Evolutionary conservation across 2,329 filamentous ascomycete genomes (phyloP), one percentile per base, ranked within the genome.

Genomic region (Colletotrichum eremochloae): DNA sequence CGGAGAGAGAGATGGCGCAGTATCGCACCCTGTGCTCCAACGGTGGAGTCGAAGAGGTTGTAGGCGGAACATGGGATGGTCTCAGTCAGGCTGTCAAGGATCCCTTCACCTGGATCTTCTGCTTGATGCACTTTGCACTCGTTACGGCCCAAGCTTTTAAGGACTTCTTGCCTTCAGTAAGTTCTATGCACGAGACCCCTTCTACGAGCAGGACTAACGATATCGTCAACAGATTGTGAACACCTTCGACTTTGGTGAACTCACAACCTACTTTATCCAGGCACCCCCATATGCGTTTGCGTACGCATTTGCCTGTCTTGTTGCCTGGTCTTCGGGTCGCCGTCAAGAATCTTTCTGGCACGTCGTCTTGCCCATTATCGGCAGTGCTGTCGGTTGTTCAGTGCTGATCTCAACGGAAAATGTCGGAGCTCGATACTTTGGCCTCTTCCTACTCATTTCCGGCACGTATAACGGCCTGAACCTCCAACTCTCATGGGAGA

Each of bases 71-170:
- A 0, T 83, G 79, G 81, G 78, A 80, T 36, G 81, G 82, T 8
- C 55, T 83, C 29, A 79, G 78, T 56, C 73, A 76, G 12, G 80
- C 80, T 2, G 72, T 77, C 67, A 78, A 74, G 60, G 81, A 83
- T 42, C 81, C 81, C 0, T 82, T 81, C 67, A 83, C 81, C 11
- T 83, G 81, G 81, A 76, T 79, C 74, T 83, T 83, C 75, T 80
- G 78, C 64, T 67, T 78, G 15, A 82, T 84, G 79, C 82, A 84
- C 71, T 83, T 83, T 12, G 81, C 83, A 24, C 84, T 85, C 66
- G 82, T 85, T n/a, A 80, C 84, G 1, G 83, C 83, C 6, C 76
- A 75, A 75, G 79, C 81, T 8, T 82, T 82, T 75, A 83, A 82
- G 67, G 81, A 81, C 70, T 85, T 84, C 77, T 77, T 82, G 72